These are phyloP conservation scores for Candida loeiensis DNA, from an alignment of 805 yeast genomes.

Conservation along the genomic window DNA sequence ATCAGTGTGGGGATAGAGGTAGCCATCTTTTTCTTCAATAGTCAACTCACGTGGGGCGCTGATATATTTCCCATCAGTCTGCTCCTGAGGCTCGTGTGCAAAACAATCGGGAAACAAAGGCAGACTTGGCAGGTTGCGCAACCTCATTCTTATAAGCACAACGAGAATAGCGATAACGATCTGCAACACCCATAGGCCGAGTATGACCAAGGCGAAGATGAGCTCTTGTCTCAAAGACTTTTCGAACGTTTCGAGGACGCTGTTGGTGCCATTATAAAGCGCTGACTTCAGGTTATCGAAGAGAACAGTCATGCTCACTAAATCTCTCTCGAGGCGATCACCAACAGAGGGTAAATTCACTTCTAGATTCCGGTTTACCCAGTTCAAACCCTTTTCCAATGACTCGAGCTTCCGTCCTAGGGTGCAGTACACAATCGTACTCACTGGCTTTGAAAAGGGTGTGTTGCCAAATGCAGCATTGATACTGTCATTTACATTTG, in stretches of 20 bases:
- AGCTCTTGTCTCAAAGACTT: slow-evolving; percentile 11
- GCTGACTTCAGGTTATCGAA: not conserved
- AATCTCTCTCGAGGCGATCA: slow-evolving; percentile 2
- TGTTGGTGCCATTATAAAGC: not conserved
- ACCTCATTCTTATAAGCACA: too few species aligned
- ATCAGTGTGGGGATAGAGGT: slow-evolving; percentile 26
- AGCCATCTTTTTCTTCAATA: slow-evolving; percentile 18
- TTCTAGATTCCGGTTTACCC: slow-evolving; percentile 67
- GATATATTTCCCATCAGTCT: slow-evolving; percentile 10
- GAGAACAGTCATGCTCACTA: slow-evolving; percentile 1
- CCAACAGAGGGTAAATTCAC: slow-evolving; percentile 49
- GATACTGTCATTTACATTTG: slow-evolving; percentile 56
- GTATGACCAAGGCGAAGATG: slow-evolving; percentile 2
- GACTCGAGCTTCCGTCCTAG: slow-evolving; percentile 67
- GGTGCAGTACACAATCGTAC: slow-evolving; percentile 71
- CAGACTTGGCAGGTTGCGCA: too few species aligned
- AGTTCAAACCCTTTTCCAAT: slow-evolving; percentile 68
- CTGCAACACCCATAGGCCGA: slow-evolving; percentile 14
- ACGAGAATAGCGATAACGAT: slow-evolving; percentile 5
- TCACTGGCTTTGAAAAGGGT: slow-evolving; percentile 58
- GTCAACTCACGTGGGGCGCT: slow-evolving; percentile 29
- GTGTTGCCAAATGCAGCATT: slow-evolving; percentile 64
- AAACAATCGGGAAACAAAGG: too few species aligned
- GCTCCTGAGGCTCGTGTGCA: not conserved
- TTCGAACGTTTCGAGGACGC: slow-evolving; percentile 2